Conservation (phyloP, 164 flowering plant genomes). For the Cinnamomum chago region DNA sequence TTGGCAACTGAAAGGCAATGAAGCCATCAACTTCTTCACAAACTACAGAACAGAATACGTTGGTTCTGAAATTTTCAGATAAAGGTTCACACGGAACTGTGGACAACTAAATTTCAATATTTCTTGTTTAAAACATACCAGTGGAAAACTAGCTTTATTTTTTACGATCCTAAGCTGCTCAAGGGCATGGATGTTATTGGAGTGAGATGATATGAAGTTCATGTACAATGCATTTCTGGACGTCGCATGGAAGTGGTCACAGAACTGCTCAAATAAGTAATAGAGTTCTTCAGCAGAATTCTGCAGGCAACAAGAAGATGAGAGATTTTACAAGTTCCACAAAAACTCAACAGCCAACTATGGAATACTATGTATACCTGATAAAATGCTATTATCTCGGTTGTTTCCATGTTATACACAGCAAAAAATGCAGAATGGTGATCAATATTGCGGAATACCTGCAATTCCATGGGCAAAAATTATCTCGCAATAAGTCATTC, state of each 20-base stretch:
- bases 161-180: constrained; percentile 67
- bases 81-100: background rate
- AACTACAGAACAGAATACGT: constrained; percentile 46
- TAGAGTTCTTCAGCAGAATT: constrained; percentile 85
- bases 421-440: constrained; percentile 84
- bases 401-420: constrained; percentile 95
- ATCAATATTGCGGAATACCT: constrained; percentile 85
- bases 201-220: constrained; percentile 90
- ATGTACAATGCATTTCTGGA: constrained; percentile 48
- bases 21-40: constrained; percentile 82
- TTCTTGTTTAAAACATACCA: constrained; percentile 37
- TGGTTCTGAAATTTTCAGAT: background rate
- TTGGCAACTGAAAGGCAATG: constrained; percentile 85
- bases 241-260: constrained; percentile 71
- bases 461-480: constrained; percentile 11
- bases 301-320: constrained; percentile 30
- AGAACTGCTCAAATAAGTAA: constrained; percentile 72
- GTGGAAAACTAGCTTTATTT: constrained; percentile 61
- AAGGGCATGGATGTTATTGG: constrained; percentile 78
- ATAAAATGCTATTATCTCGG: constrained; percentile 87
- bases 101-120: background rate
- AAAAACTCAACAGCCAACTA: background rate
- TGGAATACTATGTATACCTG: constrained; percentile 45
- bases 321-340: constrained; percentile 1
- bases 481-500: background rate